A percentile compares a stretch with the other conserved stretches of the same genome.
phyloP scores from a whole-genome alignment of 495 filamentous ascomycete species.

The Parathielavia appendiculata region DNA sequence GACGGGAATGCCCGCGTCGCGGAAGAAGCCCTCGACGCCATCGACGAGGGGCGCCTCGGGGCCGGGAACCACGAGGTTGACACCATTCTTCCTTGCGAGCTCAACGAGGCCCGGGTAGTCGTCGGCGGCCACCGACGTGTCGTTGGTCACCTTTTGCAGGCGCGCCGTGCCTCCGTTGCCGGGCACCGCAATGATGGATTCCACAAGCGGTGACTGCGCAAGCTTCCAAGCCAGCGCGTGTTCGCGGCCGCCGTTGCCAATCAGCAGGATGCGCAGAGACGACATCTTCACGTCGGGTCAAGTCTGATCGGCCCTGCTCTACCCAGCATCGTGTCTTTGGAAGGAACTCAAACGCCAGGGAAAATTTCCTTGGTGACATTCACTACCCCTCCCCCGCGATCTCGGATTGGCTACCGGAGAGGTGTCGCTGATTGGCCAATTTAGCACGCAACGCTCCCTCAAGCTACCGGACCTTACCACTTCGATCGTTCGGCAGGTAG shows the following conservation, averaged over 20 bases:
- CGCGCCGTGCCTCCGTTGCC: conserved; percentile 89
- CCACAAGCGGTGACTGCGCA: conserved; percentile 65
- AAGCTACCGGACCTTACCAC: background rate
- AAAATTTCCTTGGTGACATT: background rate
- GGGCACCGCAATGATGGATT: conserved; percentile 61
- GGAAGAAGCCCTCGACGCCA: conserved; percentile 81
- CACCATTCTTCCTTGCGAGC: conserved; percentile 62
- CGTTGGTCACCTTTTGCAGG: conserved; percentile 66
- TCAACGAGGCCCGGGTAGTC: conserved; percentile 73
- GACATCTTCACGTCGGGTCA: conserved; percentile 17
- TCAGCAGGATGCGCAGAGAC: conserved; percentile 63
- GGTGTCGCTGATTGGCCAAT: conserved; percentile 13
- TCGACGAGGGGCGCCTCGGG: conserved; percentile 93
- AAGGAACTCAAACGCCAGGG: background rate
- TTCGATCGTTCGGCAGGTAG: background rate
- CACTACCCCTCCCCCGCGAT: conserved; percentile 18
- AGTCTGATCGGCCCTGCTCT: conserved; percentile 5
- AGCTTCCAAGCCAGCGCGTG: conserved; percentile 95
- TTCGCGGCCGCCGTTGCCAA: conserved; percentile 91
- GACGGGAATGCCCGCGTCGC: conserved; percentile 67
- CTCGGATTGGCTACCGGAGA: conserved; percentile 10
- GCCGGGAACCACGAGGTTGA: conserved; percentile 86
- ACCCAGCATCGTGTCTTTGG: conserved; percentile 10
- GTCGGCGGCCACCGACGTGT: conserved; percentile 57
- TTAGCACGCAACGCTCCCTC: background rate